Conservation (phyloP, 768 basidiomycete genomes). For the Suillus subalutaceus region DNA sequence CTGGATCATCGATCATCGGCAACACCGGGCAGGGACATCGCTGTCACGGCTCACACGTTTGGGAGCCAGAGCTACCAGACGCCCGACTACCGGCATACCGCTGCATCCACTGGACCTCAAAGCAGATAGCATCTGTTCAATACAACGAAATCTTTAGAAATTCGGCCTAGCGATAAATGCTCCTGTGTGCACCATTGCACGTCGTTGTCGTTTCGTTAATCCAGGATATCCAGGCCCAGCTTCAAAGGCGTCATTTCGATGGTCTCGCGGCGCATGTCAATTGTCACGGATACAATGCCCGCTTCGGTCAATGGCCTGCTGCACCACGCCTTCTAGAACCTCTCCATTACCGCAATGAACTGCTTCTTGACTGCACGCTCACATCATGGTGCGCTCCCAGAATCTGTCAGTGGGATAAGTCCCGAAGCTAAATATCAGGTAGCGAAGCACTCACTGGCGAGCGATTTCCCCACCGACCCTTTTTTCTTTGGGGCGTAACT, state of each 20-base stretch:
- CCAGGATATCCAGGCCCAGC: slow-evolving; percentile 39
- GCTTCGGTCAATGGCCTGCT: slow-evolving; percentile 45
- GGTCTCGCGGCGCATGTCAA: slow-evolving; percentile 42
- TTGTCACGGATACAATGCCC: slow-evolving; percentile 33
- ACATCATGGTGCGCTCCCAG: slow-evolving; percentile 8
- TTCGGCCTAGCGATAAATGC: background rate
- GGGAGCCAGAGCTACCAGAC: background rate
- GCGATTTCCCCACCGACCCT: slow-evolving; percentile 9
- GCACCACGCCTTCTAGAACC: slow-evolving; percentile 40
- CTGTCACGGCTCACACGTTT: background rate
- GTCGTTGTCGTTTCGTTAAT: slow-evolving; percentile 16
- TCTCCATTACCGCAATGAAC: slow-evolving; percentile 40
- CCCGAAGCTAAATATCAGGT: background rate
- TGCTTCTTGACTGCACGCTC: slow-evolving; percentile 23
- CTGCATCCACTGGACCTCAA: background rate
- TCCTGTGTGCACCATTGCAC: background rate
- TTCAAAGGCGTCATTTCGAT: slow-evolving; percentile 43
- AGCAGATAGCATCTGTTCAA: background rate
- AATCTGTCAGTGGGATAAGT: slow-evolving; percentile 2
- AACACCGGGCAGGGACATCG: background rate
- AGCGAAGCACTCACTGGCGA: slow-evolving; percentile 10
- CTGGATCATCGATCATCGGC: background rate
- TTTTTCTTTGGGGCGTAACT: slow-evolving; percentile 11
- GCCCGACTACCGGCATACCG: background rate
- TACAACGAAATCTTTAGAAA: background rate